phyloP scores from a whole-genome alignment of 257 asterid genomes.

The Cordia subcordata region DNA sequence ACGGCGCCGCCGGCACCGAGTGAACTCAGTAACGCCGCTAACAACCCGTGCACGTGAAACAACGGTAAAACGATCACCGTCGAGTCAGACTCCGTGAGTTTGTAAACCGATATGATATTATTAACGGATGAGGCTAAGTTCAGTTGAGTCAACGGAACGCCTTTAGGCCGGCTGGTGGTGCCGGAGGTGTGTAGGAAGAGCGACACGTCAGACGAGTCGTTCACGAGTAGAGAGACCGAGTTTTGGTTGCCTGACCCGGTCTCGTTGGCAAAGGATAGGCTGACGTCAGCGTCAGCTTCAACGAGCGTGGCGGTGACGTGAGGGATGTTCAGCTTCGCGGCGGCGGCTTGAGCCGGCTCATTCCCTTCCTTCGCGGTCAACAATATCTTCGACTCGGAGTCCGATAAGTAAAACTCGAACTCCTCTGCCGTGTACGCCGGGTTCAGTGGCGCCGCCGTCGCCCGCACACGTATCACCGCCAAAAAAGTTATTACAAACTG shows the following conservation, averaged over 20 bases:
- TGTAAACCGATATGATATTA: conserved; percentile 70
- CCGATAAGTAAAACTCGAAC: conserved; percentile 83
- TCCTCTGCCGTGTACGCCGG: conserved; percentile 98
- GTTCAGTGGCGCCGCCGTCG: conserved; percentile 93
- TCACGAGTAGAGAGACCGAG: conserved; percentile 39
- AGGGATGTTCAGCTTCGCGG: conserved; percentile 69
- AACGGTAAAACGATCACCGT: conserved; percentile 87
- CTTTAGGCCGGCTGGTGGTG: conserved; percentile 97
- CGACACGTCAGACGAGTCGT: conserved; percentile 70
- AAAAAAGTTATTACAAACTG: conserved; percentile 81
- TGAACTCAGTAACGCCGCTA: conserved; percentile 81
- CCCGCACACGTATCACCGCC: conserved; percentile 80
- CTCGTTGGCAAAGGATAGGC: conserved; percentile 28
- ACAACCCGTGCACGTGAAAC: conserved; percentile 92
- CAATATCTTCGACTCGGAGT: conserved; percentile 75
- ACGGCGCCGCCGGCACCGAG: conserved; percentile 85
- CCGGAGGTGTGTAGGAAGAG: conserved; percentile 99
- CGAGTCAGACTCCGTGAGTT: conserved; percentile 64
- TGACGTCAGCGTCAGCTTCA: conserved; percentile 39
- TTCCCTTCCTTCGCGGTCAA: conserved; percentile 77
- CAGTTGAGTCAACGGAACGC: conserved; percentile 83
- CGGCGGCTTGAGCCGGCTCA: conserved; percentile 84
- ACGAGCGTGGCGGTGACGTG: conserved; percentile 56
- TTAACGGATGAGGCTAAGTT: conserved; percentile 72
- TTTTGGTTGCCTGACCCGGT: conserved; percentile 23